Conservation (phyloP, 2,329 filamentous ascomycete species). For the Xylariaceae sp. region DNA sequence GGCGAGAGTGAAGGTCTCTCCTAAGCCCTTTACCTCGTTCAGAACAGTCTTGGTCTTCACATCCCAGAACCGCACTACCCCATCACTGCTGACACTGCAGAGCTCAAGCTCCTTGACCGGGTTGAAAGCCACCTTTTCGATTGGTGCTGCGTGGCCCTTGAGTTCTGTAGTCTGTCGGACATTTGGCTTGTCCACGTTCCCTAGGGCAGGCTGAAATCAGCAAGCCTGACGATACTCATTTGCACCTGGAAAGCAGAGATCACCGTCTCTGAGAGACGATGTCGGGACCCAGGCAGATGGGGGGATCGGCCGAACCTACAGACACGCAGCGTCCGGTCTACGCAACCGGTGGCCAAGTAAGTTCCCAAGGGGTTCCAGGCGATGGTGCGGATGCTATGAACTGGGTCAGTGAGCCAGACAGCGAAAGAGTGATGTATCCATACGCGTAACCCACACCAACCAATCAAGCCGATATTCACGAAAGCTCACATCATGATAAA, state of each 20-base stretch:
- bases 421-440: no score
- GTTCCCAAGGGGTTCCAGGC: slow-evolving; percentile 84
- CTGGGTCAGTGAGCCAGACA: not conserved
- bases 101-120: slow-evolving; percentile 70
- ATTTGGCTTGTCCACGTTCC: slow-evolving; percentile 70
- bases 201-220: slow-evolving; percentile 27
- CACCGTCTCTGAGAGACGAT: no score
- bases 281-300: no score
- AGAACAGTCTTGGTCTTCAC: slow-evolving; percentile 64
- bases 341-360: slow-evolving; percentile 73
- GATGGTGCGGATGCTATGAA: slow-evolving; percentile 72
- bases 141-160: slow-evolving; percentile 55
- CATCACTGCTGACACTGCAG: slow-evolving; percentile 66
- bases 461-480: slow-evolving; percentile 3
- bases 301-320: slow-evolving; percentile 50
- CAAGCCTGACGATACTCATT: no score
- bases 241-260: no score
- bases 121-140: slow-evolving; percentile 74
- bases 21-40: slow-evolving; percentile 60
- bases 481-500: slow-evolving; percentile 3
- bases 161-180: slow-evolving; percentile 70
- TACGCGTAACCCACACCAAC: no score
- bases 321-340: slow-evolving; percentile 63
- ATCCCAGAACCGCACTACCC: slow-evolving; percentile 73
- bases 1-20: slow-evolving; percentile 61